Percentiles rank a stretch among this genome's conserved stretches.
Conservation (phyloP, 371 early-diverging fungal species). For the Mortierella sp. region DNA sequence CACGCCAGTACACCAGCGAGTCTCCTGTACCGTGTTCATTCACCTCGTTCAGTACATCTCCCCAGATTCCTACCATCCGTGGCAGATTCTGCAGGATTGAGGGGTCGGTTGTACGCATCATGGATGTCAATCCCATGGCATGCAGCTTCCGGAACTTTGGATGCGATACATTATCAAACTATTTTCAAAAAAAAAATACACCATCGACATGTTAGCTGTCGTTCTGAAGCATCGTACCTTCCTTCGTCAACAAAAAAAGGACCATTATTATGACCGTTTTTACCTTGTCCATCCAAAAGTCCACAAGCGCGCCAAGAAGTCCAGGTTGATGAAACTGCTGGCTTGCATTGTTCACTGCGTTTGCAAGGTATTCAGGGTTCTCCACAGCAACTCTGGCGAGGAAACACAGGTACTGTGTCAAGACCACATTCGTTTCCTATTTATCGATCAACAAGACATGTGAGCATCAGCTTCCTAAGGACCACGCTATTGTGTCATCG, state of each 20-base stretch:
- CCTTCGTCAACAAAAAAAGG: neutral
- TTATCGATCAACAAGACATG: neutral
- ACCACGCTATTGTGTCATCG: too few relatives aligned
- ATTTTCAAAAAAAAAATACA: neutral
- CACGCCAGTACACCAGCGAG: slow-evolving; percentile 73
- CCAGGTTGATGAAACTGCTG: slow-evolving; percentile 58
- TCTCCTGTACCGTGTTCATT: slow-evolving; percentile 69
- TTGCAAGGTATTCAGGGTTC: slow-evolving; percentile 63
- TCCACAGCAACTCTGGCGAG: slow-evolving; percentile 73
- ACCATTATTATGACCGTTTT: neutral
- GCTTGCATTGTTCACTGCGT: slow-evolving; percentile 57
- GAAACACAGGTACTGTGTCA: slow-evolving; percentile 72
- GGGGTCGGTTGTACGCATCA: slow-evolving; percentile 66
- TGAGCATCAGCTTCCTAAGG: neutral
- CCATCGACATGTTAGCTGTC: too few relatives aligned
- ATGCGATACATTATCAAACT: slow-evolving; percentile 84
- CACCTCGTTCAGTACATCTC: slow-evolving; percentile 71
- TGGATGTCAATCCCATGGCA: slow-evolving; percentile 73
- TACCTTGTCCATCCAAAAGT: slow-evolving; percentile 79
- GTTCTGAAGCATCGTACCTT: too few relatives aligned
- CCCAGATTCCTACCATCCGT: slow-evolving; percentile 70
- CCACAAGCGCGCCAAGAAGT: slow-evolving; percentile 61
- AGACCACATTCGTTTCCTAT: slow-evolving; percentile 69
- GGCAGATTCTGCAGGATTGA: slow-evolving; percentile 58
- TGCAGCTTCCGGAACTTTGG: slow-evolving; percentile 77